Conservation (phyloP, 805 yeast species). For the Barnettozyma wickerhamii region DNA sequence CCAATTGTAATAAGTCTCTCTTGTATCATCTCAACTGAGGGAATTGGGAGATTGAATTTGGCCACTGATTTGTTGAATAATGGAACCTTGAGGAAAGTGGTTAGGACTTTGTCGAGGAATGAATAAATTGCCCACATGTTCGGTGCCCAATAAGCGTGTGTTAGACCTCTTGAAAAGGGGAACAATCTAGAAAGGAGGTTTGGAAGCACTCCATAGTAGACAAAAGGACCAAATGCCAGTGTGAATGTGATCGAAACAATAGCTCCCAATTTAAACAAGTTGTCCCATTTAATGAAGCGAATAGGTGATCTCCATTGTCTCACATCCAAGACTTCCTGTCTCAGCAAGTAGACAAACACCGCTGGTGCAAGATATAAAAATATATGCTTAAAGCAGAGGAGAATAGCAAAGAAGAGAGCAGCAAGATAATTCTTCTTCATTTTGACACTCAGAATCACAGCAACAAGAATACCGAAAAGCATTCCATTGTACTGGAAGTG, state of each 20-base stretch:
- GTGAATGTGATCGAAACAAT: slow-evolving; percentile 59
- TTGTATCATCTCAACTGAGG: slow-evolving; percentile 28
- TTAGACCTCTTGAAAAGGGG: slow-evolving; percentile 91
- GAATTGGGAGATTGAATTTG: slow-evolving; percentile 28
- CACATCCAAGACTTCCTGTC: slow-evolving; percentile 61
- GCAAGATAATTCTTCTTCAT: slow-evolving; percentile 51
- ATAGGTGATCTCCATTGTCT: slow-evolving; percentile 25
- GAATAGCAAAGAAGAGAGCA: slow-evolving; percentile 65
- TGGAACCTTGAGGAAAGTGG: slow-evolving; percentile 35
- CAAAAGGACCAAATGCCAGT: slow-evolving; percentile 77
- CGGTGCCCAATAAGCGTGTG: slow-evolving; percentile 99
- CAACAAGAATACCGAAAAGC: slow-evolving; percentile 77
- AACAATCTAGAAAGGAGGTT: slow-evolving; percentile 68
- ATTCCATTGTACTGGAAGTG: slow-evolving; percentile 97
- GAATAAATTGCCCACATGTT: slow-evolving; percentile 96
- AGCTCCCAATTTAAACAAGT: slow-evolving; percentile 56
- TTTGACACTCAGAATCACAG: slow-evolving; percentile 69
- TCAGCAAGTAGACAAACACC: slow-evolving; percentile 71
- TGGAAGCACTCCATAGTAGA: slow-evolving; percentile 50
- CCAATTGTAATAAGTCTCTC: slow-evolving; percentile 29
- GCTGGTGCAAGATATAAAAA: slow-evolving; percentile 94
- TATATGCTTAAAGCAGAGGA: slow-evolving; percentile 92
- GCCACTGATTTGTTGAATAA: slow-evolving; percentile 39
- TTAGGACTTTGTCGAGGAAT: slow-evolving; percentile 66
- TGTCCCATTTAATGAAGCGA: slow-evolving; percentile 46